These are phyloP conservation scores for Myxozyma lipomycoides DNA, from an alignment of 805 yeast genomes.

Conservation along the genomic window DNA sequence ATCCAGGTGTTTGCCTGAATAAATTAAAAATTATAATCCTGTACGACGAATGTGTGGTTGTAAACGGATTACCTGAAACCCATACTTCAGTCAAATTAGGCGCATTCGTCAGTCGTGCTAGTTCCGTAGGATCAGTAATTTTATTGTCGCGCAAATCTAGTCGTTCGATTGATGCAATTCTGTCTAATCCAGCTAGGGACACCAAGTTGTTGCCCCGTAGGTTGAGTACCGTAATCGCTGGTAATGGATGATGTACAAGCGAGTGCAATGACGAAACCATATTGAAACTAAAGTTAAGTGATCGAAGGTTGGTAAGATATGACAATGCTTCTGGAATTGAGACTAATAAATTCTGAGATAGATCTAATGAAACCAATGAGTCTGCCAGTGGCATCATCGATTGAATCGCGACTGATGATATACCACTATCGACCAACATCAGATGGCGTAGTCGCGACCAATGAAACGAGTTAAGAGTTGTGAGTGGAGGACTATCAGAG, in stretches of 20 bases:
- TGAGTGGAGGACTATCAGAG: constrained; percentile 28
- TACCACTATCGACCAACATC: constrained; percentile 42
- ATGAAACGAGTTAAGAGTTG: constrained; percentile 23
- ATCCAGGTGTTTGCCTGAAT: constrained; percentile 29
- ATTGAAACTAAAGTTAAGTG: constrained; percentile 61
- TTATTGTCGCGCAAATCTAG: constrained; percentile 32
- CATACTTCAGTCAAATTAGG: constrained; percentile 30
- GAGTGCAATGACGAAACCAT: constrained; percentile 36
- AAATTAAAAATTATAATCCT: constrained; percentile 30
- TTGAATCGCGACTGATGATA: constrained; percentile 35
- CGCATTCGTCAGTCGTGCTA: constrained; percentile 27
- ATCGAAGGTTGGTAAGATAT: constrained; percentile 49
- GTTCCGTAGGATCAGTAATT: constrained; percentile 28
- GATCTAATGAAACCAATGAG: constrained; percentile 46
- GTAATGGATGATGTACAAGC: constrained; percentile 23
- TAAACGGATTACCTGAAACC: constrained; percentile 32
- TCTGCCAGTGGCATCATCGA: constrained; percentile 36
- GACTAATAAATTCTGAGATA: constrained; percentile 52
- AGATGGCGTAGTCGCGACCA: constrained; percentile 44
- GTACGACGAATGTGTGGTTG: constrained; percentile 25
- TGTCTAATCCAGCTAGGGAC: constrained; percentile 31
- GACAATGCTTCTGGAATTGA: constrained; percentile 53
- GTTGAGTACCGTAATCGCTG: constrained; percentile 26
- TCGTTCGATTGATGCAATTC: constrained; percentile 26
- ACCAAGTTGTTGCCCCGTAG: constrained; percentile 29